These are phyloP conservation scores for Neckera pumila DNA, from an alignment of 225 moss, liverwort and hornwort species.

Conservation along the genomic window DNA sequence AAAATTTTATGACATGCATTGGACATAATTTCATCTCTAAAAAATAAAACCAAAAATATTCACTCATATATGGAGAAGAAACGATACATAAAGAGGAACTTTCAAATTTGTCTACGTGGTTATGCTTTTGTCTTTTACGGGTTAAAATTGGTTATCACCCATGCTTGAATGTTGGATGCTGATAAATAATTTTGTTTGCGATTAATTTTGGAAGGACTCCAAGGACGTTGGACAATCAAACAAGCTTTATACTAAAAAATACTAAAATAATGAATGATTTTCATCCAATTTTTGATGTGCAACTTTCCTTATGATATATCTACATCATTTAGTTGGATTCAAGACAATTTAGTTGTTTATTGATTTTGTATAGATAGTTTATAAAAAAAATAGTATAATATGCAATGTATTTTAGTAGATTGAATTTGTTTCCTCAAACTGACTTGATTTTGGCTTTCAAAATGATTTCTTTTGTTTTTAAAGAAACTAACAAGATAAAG, in stretches of 20 bases:
- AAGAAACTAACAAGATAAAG: not conserved
- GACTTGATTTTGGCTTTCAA: not conserved
- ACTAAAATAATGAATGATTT: not conserved
- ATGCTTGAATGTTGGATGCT: too few relatives aligned
- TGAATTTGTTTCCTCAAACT: not conserved
- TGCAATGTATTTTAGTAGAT: accelerated
- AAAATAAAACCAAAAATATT: not conserved
- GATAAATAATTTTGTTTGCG: too few relatives aligned
- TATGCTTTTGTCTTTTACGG: not conserved
- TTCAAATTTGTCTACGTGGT: not conserved
- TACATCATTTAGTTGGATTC: not conserved
- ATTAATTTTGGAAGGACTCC: not conserved
- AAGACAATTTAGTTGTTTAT: not conserved
- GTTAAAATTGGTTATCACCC: too few relatives aligned
- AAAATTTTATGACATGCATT: too few relatives aligned
- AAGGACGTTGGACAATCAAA: not conserved
- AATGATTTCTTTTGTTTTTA: not conserved
- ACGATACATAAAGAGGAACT: not conserved
- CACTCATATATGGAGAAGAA: not conserved
- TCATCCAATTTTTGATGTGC: not conserved
- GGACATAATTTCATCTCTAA: not conserved
- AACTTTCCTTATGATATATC: not conserved
- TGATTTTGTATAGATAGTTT: not conserved
- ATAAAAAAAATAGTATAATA: not conserved
- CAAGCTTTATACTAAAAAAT: not conserved